Evolutionary conservation across 768 basidiomycete genomes (phyloP).

Genomic region (Phylloporus sp.): DNA sequence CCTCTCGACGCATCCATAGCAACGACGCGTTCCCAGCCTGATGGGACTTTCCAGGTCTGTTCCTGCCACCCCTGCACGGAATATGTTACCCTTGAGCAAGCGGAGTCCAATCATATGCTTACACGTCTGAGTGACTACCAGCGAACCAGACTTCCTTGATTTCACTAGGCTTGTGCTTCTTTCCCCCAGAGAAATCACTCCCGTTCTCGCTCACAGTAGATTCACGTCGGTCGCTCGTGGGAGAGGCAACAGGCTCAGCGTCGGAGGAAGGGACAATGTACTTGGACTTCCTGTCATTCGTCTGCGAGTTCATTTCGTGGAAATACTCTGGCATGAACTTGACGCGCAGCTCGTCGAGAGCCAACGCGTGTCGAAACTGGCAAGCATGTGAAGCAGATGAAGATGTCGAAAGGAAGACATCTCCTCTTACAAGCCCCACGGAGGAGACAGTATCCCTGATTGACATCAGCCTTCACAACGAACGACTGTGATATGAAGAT

Average conservation of each 20-base stretch:
- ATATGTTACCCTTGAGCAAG: not conserved
- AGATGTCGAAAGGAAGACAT: constrained; percentile 52
- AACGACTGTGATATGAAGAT: not conserved
- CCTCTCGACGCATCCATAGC: constrained; percentile 35
- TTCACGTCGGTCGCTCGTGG: not conserved
- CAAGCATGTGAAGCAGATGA: constrained; percentile 52
- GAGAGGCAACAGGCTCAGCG: not conserved
- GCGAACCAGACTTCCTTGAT: constrained; percentile 71
- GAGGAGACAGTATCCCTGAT: constrained; percentile 66
- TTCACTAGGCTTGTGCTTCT: constrained; percentile 3
- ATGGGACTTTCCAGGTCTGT: constrained; percentile 15
- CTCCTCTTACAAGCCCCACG: constrained; percentile 48
- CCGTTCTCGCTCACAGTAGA: not conserved
- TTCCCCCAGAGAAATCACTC: not conserved
- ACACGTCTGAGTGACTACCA: constrained; percentile 40
- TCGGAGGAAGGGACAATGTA: not conserved
- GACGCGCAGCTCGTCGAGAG: constrained; percentile 60
- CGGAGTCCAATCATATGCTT: not conserved
- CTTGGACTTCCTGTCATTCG: constrained; percentile 9
- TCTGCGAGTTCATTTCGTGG: constrained; percentile 26
- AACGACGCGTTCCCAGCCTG: constrained; percentile 27
- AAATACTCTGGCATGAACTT: constrained; percentile 52
- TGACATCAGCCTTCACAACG: not conserved
- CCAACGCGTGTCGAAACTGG: constrained; percentile 59
- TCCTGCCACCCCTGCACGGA: constrained; percentile 21